A percentile compares a stretch with the other conserved stretches of the same genome.
These are phyloP conservation scores for Picea engelmannii DNA, from an alignment of 83 land plant genomes.

Conservation along the genomic window DNA sequence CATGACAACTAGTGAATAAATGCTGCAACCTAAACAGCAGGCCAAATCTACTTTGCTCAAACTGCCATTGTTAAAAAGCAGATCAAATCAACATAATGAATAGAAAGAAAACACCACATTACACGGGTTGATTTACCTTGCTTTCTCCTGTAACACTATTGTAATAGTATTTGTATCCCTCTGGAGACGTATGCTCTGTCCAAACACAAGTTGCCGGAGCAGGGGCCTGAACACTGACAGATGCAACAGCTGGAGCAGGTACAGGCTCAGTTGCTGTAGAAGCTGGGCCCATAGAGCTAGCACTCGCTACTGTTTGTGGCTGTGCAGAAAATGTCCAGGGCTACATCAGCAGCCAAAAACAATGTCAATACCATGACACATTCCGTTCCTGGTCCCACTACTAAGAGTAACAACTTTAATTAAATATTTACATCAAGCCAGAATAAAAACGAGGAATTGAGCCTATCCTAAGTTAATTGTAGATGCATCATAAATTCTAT, in stretches of 20 bases:
- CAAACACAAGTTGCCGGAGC: slow-evolving; percentile 68
- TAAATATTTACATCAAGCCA: not conserved
- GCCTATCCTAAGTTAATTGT: not conserved
- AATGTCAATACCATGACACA: not conserved
- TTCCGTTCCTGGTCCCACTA: not conserved
- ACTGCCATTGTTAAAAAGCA: not conserved
- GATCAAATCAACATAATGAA: not conserved
- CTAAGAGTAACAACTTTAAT: not conserved
- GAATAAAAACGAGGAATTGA: not conserved
- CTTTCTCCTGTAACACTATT: slow-evolving; percentile 87
- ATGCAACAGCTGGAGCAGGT: slow-evolving; percentile 27
- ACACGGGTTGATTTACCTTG: slow-evolving; percentile 45
- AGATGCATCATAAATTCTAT: not conserved
- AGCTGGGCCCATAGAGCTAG: slow-evolving; percentile 27
- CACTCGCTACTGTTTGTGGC: slow-evolving; percentile 35
- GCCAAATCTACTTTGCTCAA: not conserved
- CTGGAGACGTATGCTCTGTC: slow-evolving; percentile 98
- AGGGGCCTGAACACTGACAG: slow-evolving; percentile 19
- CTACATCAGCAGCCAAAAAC: not conserved
- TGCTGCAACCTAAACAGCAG: not conserved
- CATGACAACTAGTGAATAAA: not conserved
- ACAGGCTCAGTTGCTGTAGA: slow-evolving; percentile 30
- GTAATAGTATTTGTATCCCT: slow-evolving; percentile 94
- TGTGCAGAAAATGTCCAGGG: slow-evolving; percentile 6
- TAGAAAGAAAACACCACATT: not conserved